Conservation (phyloP, 805 yeast species). For the Metschnikowia cerradonensis region DNA sequence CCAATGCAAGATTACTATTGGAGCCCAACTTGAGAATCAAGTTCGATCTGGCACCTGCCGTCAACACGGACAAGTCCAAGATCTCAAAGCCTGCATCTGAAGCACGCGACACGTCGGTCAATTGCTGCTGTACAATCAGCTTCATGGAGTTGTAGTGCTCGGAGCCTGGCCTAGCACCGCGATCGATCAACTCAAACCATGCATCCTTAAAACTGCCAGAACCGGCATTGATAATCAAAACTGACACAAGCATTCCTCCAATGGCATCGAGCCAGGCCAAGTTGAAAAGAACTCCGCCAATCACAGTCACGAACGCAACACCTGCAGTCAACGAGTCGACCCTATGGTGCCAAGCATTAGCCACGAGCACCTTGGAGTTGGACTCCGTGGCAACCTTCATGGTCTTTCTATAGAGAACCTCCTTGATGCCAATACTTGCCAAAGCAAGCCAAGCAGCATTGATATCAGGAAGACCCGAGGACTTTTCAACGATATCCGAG, state of each 20-base stretch:
- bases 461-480: slow-evolving; percentile 44
- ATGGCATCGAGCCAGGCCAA: slow-evolving; percentile 85
- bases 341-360: slow-evolving; percentile 99
- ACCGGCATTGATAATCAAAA: slow-evolving; percentile 80
- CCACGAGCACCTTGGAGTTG: slow-evolving; percentile 84
- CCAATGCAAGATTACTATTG: slow-evolving; percentile 18
- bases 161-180: slow-evolving; percentile 52
- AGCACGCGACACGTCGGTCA: slow-evolving; percentile 20
- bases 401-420: slow-evolving; percentile 82
- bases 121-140: slow-evolving; percentile 34
- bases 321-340: slow-evolving; percentile 89
- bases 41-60: slow-evolving; percentile 57
- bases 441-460: slow-evolving; percentile 97
- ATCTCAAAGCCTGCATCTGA: slow-evolving; percentile 31
- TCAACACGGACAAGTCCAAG: slow-evolving; percentile 43
- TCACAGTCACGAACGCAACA: slow-evolving; percentile 84
- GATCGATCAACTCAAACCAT: slow-evolving; percentile 73
- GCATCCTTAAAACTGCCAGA: slow-evolving; percentile 67
- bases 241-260: slow-evolving; percentile 86
- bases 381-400: slow-evolving; percentile 70
- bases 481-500: background rate
- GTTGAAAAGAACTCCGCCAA: slow-evolving; percentile 75
- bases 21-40: slow-evolving; percentile 30
- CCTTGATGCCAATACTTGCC: slow-evolving; percentile 82
- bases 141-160: slow-evolving; percentile 45